These are phyloP conservation scores for Magnaporthiopsis incrustans DNA, from an alignment of 2,329 filamentous ascomycete genomes.

Conservation along the genomic window DNA sequence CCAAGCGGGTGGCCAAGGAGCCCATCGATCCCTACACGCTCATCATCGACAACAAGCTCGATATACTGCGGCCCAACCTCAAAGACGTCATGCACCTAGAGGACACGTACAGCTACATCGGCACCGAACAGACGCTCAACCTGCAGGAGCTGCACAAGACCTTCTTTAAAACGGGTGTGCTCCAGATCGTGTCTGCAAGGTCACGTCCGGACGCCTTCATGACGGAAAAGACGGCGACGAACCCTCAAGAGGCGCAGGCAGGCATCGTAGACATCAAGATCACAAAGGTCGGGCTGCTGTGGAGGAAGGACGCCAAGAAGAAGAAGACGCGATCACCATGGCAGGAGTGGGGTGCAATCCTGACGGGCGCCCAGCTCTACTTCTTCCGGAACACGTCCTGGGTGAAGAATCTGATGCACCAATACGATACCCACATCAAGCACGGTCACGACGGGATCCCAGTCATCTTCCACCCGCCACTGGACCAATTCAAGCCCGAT, in stretches of 20 bases:
- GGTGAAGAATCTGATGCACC: slow-evolving; percentile 84
- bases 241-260: slow-evolving; percentile 78
- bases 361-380: slow-evolving; percentile 95
- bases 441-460: slow-evolving; percentile 67
- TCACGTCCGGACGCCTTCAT: slow-evolving; percentile 95
- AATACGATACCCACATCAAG: slow-evolving; percentile 76
- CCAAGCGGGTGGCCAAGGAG: slow-evolving; percentile 62
- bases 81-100: slow-evolving; percentile 91
- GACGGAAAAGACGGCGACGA: slow-evolving; percentile 74
- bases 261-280: slow-evolving; percentile 97
- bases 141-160: slow-evolving; percentile 76
- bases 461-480: slow-evolving; percentile 81
- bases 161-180: slow-evolving; percentile 82
- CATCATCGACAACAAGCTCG: slow-evolving; percentile 83
- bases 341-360: slow-evolving; percentile 97
- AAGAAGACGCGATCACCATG: slow-evolving; percentile 91
- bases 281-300: slow-evolving; percentile 88
- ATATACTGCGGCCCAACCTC: slow-evolving; percentile 72
- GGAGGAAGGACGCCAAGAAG: slow-evolving; percentile 91
- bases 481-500: slow-evolving; percentile 90
- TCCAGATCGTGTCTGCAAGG: slow-evolving; percentile 91
- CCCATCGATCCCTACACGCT: slow-evolving; percentile 92
- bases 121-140: slow-evolving; percentile 67
- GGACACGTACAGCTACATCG: slow-evolving; percentile 83
- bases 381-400: slow-evolving; percentile 91